phyloP scores from a whole-genome alignment of 2,329 filamentous ascomycete species.

The Paraphoma sp. region DNA sequence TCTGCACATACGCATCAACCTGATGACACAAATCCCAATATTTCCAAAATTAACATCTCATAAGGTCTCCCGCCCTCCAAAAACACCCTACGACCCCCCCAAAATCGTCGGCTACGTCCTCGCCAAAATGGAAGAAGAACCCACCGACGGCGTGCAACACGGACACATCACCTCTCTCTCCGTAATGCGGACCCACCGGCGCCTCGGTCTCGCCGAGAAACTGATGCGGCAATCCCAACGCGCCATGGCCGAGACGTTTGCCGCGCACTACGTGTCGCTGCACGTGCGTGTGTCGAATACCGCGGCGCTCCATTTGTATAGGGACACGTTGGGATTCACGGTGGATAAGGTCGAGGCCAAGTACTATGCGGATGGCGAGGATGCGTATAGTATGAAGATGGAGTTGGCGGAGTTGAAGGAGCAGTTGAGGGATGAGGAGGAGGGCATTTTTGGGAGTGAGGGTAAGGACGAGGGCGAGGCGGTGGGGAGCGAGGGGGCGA shows the following conservation, averaged over 20 bases:
- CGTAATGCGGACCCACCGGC: slow-evolving; percentile 94
- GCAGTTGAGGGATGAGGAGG: slow-evolving; percentile 56
- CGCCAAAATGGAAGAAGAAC: slow-evolving; percentile 99
- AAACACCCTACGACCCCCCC: slow-evolving; percentile 84
- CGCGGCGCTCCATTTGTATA: slow-evolving; percentile 90
- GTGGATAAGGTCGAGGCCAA: slow-evolving; percentile 70
- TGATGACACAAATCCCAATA: no score
- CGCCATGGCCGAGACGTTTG: slow-evolving; percentile 95
- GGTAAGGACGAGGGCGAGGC: slow-evolving; percentile 44
- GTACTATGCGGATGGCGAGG: slow-evolving; percentile 97
- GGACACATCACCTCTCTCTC: slow-evolving; percentile 95
- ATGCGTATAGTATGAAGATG: slow-evolving; percentile 93
- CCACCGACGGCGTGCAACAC: slow-evolving; percentile 85
- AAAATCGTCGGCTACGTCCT: slow-evolving; percentile 99
- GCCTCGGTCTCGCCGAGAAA: slow-evolving; percentile 93
- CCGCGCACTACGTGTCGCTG: slow-evolving; percentile 89
- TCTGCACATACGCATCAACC: no score
- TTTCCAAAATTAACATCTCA: no score
- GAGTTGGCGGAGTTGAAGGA: slow-evolving; percentile 69
- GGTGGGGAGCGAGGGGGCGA: slow-evolving; percentile 42
- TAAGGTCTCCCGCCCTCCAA: slow-evolving; percentile 74
- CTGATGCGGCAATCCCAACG: slow-evolving; percentile 95
- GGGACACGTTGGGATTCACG: slow-evolving; percentile 59
- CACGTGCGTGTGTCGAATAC: slow-evolving; percentile 95
- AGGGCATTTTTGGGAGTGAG: slow-evolving; percentile 48